phyloP scores from a whole-genome alignment of 2,329 filamentous ascomycete genomes.

The Claviceps pusilla region DNA sequence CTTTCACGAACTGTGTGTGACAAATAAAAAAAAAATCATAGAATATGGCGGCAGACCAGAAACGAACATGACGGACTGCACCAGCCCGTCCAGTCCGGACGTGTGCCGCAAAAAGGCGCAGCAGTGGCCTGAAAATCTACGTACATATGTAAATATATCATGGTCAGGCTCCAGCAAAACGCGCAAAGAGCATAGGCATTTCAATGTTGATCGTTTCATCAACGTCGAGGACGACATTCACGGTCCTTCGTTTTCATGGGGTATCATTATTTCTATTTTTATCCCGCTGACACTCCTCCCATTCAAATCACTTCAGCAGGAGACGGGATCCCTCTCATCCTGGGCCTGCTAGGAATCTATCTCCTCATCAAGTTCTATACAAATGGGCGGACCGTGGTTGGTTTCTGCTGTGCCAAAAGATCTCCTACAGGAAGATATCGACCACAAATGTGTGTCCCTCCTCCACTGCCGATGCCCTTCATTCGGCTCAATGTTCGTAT shows the following conservation, averaged over 20 bases:
- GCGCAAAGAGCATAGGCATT: neutral
- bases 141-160: neutral
- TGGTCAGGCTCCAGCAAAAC: neutral
- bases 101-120: neutral
- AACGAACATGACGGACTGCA: neutral
- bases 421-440: neutral
- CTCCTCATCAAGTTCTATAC: neutral
- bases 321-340: neutral
- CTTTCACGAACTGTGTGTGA: neutral
- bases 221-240: neutral
- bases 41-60: neutral
- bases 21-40: neutral
- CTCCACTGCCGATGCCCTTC: neutral
- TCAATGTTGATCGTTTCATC: neutral
- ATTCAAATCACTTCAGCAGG: neutral
- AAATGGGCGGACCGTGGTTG: neutral
- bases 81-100: neutral
- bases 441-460: neutral
- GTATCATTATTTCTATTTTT: constrained; percentile 2
- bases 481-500: neutral
- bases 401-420: neutral
- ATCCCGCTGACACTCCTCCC: neutral
- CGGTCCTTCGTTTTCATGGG: neutral
- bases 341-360: neutral
- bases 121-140: neutral